phyloP scores from a whole-genome alignment of 2,329 filamentous ascomycete genomes.

The Sporothrix protearum region DNA sequence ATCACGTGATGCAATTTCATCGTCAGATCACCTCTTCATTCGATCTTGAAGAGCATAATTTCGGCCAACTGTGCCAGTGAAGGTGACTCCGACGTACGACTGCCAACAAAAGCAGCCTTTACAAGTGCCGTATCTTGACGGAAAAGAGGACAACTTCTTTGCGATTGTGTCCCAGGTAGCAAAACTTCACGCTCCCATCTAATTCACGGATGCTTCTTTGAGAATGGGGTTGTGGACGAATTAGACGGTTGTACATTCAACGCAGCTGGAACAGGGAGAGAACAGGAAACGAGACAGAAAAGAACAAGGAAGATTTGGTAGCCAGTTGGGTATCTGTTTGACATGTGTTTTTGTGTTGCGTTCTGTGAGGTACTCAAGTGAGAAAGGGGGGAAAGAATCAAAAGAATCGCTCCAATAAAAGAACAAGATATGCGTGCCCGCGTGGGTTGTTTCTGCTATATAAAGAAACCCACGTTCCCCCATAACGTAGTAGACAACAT shows the following conservation, averaged over 20 bases:
- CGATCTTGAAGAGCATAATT: neutral
- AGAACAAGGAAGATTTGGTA: too few relatives aligned
- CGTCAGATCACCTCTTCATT: neutral
- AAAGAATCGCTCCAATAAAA: neutral
- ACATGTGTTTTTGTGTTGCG: neutral
- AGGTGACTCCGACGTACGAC: too few relatives aligned
- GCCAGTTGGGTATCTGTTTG: conserved; percentile 11
- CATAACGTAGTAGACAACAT: neutral
- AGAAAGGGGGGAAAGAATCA: neutral
- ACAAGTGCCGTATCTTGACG: too few relatives aligned
- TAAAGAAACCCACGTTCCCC: neutral
- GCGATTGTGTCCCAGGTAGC: too few relatives aligned
- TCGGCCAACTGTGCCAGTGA: neutral
- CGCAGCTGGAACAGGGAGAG: too few relatives aligned
- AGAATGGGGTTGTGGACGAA: too few relatives aligned
- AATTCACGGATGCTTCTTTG: too few relatives aligned
- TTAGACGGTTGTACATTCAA: too few relatives aligned
- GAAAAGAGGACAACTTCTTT: too few relatives aligned
- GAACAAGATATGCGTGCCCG: conserved; percentile 1
- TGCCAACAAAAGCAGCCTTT: too few relatives aligned
- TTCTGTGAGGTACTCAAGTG: neutral
- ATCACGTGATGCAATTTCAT: neutral
- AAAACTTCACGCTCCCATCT: too few relatives aligned
- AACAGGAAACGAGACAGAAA: too few relatives aligned
- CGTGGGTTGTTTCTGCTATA: neutral